These are phyloP conservation scores for Bacidia rubella DNA, from an alignment of 495 filamentous ascomycete species.

Conservation along the genomic window DNA sequence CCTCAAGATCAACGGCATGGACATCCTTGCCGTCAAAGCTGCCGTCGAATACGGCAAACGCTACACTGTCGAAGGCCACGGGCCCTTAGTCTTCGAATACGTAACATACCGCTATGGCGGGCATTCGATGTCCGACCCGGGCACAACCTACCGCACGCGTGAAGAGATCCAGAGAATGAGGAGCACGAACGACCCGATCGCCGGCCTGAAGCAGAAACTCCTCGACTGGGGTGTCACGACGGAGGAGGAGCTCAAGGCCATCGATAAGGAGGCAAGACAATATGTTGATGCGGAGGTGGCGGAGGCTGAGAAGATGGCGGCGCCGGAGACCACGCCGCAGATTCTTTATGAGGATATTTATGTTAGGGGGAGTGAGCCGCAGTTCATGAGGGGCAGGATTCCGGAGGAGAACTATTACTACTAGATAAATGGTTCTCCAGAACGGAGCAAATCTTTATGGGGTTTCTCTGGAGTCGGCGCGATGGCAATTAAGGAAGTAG, in stretches of 20 bases:
- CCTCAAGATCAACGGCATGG: slow-evolving; percentile 99
- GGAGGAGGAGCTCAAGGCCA: slow-evolving; percentile 91
- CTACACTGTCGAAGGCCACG: slow-evolving; percentile 65
- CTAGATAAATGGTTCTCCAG: not conserved
- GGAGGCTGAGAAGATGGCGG: slow-evolving; percentile 71
- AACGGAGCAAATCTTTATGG: too few species aligned
- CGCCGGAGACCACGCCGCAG: slow-evolving; percentile 60
- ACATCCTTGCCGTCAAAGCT: slow-evolving; percentile 94
- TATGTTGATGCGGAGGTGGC: slow-evolving; percentile 83
- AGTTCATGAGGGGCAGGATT: slow-evolving; percentile 77
- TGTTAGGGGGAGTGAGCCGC: slow-evolving; percentile 78
- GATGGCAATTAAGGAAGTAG: too few species aligned
- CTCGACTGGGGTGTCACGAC: slow-evolving; percentile 83
- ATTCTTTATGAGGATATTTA: slow-evolving; percentile 97
- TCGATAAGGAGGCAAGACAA: slow-evolving; percentile 82
- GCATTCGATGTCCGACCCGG: slow-evolving; percentile 98
- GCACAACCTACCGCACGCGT: slow-evolving; percentile 96
- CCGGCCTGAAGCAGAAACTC: slow-evolving; percentile 93
- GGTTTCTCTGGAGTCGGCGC: not conserved
- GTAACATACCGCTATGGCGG: slow-evolving; percentile 99
- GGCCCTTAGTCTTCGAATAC: slow-evolving; percentile 92
- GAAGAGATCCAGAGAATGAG: slow-evolving; percentile 99
- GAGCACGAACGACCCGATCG: slow-evolving; percentile 94
- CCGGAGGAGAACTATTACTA: slow-evolving; percentile 94
- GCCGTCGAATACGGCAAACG: slow-evolving; percentile 86